These are phyloP conservation scores for Lojkania enalia DNA, from an alignment of 2,329 filamentous ascomycete species.

Conservation along the genomic window DNA sequence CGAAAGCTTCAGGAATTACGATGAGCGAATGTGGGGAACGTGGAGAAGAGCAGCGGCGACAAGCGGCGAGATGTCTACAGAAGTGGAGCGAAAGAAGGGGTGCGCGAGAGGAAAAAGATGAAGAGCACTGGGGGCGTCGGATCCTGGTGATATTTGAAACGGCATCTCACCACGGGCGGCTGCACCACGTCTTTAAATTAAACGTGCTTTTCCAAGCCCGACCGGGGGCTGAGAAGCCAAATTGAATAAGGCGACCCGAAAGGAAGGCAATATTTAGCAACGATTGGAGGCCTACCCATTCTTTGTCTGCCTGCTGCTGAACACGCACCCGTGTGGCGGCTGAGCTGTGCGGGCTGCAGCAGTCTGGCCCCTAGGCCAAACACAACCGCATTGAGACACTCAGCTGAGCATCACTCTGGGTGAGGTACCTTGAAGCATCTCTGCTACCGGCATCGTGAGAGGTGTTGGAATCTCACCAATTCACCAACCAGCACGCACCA, in stretches of 20 bases:
- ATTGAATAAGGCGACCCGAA: conserved; percentile 1
- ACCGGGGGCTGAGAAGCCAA: background rate
- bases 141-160: conserved; percentile 3
- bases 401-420: background rate
- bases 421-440: too few species aligned
- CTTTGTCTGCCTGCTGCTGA: background rate
- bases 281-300: background rate
- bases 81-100: conserved; percentile 1
- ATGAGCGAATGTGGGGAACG: conserved; percentile 9
- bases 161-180: conserved; percentile 1
- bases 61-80: background rate
- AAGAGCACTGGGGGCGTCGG: background rate
- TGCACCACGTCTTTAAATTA: conserved; percentile 1
- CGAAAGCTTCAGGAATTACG: conserved; percentile 1
- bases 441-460: background rate
- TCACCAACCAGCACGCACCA: conserved; percentile 1
- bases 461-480: background rate
- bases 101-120: conserved; percentile 3
- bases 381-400: background rate
- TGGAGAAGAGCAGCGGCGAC: background rate
- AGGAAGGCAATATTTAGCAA: background rate
- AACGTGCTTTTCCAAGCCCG: background rate
- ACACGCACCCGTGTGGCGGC: background rate
- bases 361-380: background rate
- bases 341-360: background rate